phyloP scores from a whole-genome alignment of 805 yeast genomes.

The Nakazawaea populi region DNA sequence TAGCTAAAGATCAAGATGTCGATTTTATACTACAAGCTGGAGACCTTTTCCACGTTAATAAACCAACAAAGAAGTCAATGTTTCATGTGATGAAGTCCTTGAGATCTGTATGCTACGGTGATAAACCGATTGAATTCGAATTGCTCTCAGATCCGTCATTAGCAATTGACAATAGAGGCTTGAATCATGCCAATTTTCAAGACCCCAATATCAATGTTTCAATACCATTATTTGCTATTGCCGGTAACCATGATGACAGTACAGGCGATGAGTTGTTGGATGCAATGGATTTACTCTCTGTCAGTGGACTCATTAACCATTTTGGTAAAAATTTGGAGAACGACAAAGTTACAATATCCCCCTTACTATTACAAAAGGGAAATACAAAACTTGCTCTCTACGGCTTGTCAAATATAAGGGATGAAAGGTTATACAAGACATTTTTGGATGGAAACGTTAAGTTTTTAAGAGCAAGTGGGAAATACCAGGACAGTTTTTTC shows the following conservation, averaged over 20 bases:
- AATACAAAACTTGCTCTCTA: slow-evolving; percentile 75
- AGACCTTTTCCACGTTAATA: slow-evolving; percentile 85
- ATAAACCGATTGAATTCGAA: slow-evolving; percentile 81
- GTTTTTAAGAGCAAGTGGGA: slow-evolving; percentile 57
- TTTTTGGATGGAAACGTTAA: slow-evolving; percentile 77
- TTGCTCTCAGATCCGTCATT: slow-evolving; percentile 71
- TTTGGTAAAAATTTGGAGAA: slow-evolving; percentile 78
- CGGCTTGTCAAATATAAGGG: slow-evolving; percentile 85
- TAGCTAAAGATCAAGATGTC: slow-evolving; percentile 65
- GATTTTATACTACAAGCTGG: slow-evolving; percentile 93
- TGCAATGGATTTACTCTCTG: slow-evolving; percentile 80
- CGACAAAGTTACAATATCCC: slow-evolving; percentile 68
- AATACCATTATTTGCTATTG: slow-evolving; percentile 84
- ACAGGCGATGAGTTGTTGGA: slow-evolving; percentile 79
- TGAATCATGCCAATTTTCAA: slow-evolving; percentile 75
- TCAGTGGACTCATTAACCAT: slow-evolving; percentile 80
- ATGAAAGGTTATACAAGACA: slow-evolving; percentile 78
- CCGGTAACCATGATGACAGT: slow-evolving; percentile 96
- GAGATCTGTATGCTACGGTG: slow-evolving; percentile 72
- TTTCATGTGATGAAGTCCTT: slow-evolving; percentile 75
- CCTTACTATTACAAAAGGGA: slow-evolving; percentile 81
- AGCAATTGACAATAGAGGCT: slow-evolving; percentile 52
- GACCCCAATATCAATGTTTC: slow-evolving; percentile 88
- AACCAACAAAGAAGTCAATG: slow-evolving; percentile 81
- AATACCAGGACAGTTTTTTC: slow-evolving; percentile 62